These are phyloP conservation scores for Aspergillus sergii DNA, from an alignment of 2,329 filamentous ascomycete species.

Conservation along the genomic window DNA sequence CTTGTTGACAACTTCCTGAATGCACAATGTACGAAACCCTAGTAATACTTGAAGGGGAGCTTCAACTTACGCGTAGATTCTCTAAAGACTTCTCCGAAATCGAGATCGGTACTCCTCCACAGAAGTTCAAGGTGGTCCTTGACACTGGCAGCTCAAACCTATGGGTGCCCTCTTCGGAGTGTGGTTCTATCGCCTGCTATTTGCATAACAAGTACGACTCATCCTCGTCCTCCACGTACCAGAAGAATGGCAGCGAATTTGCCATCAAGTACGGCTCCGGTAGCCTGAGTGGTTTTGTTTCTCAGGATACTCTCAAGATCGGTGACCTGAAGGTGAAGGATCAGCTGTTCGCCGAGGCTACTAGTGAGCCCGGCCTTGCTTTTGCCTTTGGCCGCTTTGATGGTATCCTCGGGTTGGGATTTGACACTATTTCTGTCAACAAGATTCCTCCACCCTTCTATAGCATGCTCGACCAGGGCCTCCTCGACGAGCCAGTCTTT, in stretches of 20 bases:
- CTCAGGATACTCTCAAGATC: conserved; percentile 81
- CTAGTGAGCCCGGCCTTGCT: conserved; percentile 89
- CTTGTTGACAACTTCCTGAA: conserved; percentile 98
- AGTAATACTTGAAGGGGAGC: conserved; percentile 19
- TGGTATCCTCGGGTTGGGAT: conserved; percentile 92
- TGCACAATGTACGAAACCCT: conserved; percentile 79
- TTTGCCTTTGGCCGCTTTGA: conserved; percentile 98
- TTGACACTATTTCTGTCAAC: conserved; percentile 97
- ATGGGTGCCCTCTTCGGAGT: conserved; percentile 91
- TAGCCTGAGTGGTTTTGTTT: conserved; percentile 89
- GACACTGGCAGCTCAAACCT: conserved; percentile 99
- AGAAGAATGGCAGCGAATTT: conserved; percentile 90
- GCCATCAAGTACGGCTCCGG: conserved; percentile 96
- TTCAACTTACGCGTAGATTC: not conserved
- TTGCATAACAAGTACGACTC: conserved; percentile 97
- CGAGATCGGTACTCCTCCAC: conserved; percentile 84
- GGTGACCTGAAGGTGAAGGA: conserved; percentile 85
- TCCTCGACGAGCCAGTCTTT: conserved; percentile 90
- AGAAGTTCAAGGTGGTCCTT: conserved; percentile 96
- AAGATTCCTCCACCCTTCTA: conserved; percentile 93
- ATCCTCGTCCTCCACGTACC: conserved; percentile 82
- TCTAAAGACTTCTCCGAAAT: conserved; percentile 92
- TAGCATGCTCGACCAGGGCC: conserved; percentile 86
- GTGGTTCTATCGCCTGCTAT: conserved; percentile 96
- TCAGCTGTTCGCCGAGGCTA: conserved; percentile 96